Conservation (phyloP, 768 basidiomycete genomes). For the Auriculariales sp. region DNA sequence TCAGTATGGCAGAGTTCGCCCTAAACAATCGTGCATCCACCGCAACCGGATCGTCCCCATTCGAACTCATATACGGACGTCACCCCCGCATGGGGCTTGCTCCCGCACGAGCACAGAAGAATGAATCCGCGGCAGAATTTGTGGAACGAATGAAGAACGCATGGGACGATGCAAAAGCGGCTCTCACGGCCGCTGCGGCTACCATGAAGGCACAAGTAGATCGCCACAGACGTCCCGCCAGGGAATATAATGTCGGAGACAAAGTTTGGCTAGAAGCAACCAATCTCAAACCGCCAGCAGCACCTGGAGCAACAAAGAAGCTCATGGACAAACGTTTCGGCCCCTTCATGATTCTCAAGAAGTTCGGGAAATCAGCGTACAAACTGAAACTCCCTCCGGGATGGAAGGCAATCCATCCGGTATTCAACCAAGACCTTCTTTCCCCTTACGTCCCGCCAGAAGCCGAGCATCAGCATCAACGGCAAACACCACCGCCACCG, state of each 20-base stretch:
- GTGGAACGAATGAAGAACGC: slow-evolving; percentile 10
- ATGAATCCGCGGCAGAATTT: slow-evolving; percentile 10
- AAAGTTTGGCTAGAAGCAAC: too few relatives aligned
- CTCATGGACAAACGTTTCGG: too few relatives aligned
- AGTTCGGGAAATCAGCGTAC: too few relatives aligned
- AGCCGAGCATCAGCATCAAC: slow-evolving; percentile 6
- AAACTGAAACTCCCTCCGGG: too few relatives aligned
- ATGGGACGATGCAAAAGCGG: slow-evolving; percentile 5
- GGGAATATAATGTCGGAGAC: too few relatives aligned
- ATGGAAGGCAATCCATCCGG: too few relatives aligned
- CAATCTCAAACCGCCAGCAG: too few relatives aligned
- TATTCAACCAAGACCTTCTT: slow-evolving; percentile 7
- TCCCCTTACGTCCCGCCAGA: slow-evolving; percentile 7
- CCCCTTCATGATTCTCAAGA: too few relatives aligned
- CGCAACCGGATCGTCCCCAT: slow-evolving; percentile 17
- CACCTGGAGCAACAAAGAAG: too few relatives aligned
- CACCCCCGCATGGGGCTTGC: slow-evolving; percentile 8
- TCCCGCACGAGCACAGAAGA: background rate
- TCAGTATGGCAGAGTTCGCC: slow-evolving; percentile 18
- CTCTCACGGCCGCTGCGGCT: slow-evolving; percentile 11
- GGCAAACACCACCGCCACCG: slow-evolving; percentile 6
- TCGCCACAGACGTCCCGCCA: too few relatives aligned
- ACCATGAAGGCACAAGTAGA: slow-evolving; percentile 16
- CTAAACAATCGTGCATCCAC: slow-evolving; percentile 19
- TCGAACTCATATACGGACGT: slow-evolving; percentile 14